phyloP scores from a whole-genome alignment of 2,329 filamentous ascomycete species.

The Pyrenophora seminiperda region DNA sequence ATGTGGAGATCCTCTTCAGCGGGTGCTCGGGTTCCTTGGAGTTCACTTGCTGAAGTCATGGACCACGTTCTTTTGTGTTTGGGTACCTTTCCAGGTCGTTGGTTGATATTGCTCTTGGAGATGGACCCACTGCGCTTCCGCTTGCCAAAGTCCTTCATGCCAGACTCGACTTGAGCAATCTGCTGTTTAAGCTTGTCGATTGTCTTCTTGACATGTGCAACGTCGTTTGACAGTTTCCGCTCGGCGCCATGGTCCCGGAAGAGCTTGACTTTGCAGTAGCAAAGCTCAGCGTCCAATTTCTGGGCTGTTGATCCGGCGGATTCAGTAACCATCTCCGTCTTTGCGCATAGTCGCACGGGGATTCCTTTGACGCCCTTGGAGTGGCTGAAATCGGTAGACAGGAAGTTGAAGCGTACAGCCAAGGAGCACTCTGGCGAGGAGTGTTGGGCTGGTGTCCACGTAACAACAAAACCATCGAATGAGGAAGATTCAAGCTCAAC shows the following conservation, averaged over 20 bases:
- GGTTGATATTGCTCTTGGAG: constrained; percentile 55
- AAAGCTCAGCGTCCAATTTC: constrained; percentile 68
- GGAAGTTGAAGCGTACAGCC: constrained; percentile 94
- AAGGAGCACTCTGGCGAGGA: constrained; percentile 78
- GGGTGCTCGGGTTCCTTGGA: constrained; percentile 49
- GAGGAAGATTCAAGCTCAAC: constrained; percentile 66
- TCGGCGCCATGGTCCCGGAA: constrained; percentile 97
- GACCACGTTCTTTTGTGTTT: constrained; percentile 97
- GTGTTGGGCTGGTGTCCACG: constrained; percentile 75
- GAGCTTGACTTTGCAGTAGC: constrained; percentile 95
- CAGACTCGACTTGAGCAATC: constrained; percentile 73
- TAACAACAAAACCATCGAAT: constrained; percentile 91
- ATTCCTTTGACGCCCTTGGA: constrained; percentile 99
- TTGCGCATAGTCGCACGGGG: constrained; percentile 88
- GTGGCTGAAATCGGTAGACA: constrained; percentile 98
- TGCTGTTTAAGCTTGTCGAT: constrained; percentile 97
- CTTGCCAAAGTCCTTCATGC: constrained; percentile 64
- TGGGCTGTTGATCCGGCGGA: constrained; percentile 55
- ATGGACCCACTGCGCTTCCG: constrained; percentile 63
- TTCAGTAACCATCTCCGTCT: constrained; percentile 72
- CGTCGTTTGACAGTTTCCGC: constrained; percentile 90
- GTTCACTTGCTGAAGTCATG: constrained; percentile 72
- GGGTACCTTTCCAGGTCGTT: constrained; percentile 74
- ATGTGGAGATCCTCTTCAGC: constrained; percentile 74
- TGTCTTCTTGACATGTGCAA: constrained; percentile 92